Percentiles rank a stretch among this genome's conserved stretches.
phyloP scores from a whole-genome alignment of 23 red algal species.

The Gracilaria gracilis region DNA sequence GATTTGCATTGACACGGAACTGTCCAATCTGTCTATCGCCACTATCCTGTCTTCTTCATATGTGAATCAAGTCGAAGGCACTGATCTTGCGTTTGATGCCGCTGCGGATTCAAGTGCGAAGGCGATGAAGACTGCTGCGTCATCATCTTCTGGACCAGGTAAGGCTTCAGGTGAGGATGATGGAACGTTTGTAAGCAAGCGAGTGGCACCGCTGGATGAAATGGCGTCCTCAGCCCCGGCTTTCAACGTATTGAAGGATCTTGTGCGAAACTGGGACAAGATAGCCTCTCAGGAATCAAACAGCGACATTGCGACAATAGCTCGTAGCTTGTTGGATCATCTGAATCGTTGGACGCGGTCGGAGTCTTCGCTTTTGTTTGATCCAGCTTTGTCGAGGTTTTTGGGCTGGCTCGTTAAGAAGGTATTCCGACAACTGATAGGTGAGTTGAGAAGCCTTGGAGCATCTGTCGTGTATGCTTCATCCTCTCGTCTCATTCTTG shows the following conservation, averaged over 20 bases:
- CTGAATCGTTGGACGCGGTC: slow-evolving; percentile 69
- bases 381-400: slow-evolving; percentile 75
- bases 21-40: slow-evolving; percentile 68
- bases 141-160: background rate
- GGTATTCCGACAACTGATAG: slow-evolving; percentile 82
- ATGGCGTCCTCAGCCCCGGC: slow-evolving; percentile 73
- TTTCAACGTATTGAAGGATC: slow-evolving; percentile 73
- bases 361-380: slow-evolving; percentile 76
- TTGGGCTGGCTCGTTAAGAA: slow-evolving; percentile 79
- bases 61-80: slow-evolving; percentile 79
- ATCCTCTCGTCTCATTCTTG: slow-evolving; percentile 72
- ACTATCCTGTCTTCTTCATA: slow-evolving; percentile 79
- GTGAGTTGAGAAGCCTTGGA: slow-evolving; percentile 68
- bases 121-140: background rate
- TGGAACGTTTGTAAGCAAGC: background rate
- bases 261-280: slow-evolving; percentile 70
- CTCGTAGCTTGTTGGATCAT: slow-evolving; percentile 75
- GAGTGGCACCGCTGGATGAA: slow-evolving; percentile 66
- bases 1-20: slow-evolving; percentile 79
- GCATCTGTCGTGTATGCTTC: slow-evolving; percentile 80
- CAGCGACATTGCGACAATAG: slow-evolving; percentile 29
- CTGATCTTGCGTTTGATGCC: slow-evolving; percentile 73
- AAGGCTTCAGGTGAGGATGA: slow-evolving; percentile 18
- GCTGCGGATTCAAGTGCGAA: slow-evolving; percentile 44
- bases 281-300: slow-evolving; percentile 26